Evolutionary conservation across 2,329 filamentous ascomycete genomes (phyloP).

Genomic region (Fusarium citri): DNA sequence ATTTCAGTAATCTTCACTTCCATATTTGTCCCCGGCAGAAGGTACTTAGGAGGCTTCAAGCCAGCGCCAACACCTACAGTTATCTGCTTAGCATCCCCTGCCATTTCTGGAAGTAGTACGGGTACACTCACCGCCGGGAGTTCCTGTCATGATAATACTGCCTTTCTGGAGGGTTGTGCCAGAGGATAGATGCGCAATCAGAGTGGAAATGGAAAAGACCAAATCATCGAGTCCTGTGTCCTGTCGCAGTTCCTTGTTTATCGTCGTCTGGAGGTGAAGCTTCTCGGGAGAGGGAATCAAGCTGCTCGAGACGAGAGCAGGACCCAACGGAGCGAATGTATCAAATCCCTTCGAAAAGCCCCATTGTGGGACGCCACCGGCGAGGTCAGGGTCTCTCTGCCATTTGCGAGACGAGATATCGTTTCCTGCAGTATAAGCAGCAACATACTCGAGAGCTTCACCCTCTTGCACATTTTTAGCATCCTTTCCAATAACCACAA

Average conservation of each 20-base stretch:
- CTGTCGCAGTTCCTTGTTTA: slow-evolving; percentile 63
- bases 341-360: slow-evolving; percentile 69
- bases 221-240: slow-evolving; percentile 54
- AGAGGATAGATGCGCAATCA: slow-evolving; percentile 53
- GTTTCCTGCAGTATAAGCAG: slow-evolving; percentile 66
- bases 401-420: slow-evolving; percentile 65
- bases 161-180: slow-evolving; percentile 59
- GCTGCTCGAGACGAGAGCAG: slow-evolving; percentile 56
- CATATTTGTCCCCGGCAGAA: slow-evolving; percentile 55
- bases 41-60: slow-evolving; percentile 53
- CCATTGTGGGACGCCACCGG: slow-evolving; percentile 67
- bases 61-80: slow-evolving; percentile 56
- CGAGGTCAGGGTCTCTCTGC: slow-evolving; percentile 61
- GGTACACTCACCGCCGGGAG: slow-evolving; percentile 43
- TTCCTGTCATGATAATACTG: slow-evolving; percentile 60
- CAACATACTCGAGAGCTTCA: slow-evolving; percentile 61
- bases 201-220: slow-evolving; percentile 56
- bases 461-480: slow-evolving; percentile 60
- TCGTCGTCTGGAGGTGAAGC: slow-evolving; percentile 57
- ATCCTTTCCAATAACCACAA: slow-evolving; percentile 59
- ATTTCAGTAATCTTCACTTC: slow-evolving; percentile 55
- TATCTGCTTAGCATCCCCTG: background rate
- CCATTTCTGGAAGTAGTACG: fast-evolving
- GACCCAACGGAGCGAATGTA: slow-evolving; percentile 65
- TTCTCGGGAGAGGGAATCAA: slow-evolving; percentile 57